Conservation (phyloP, 805 yeast species). For the Saccharomycopsis guyanensis region DNA sequence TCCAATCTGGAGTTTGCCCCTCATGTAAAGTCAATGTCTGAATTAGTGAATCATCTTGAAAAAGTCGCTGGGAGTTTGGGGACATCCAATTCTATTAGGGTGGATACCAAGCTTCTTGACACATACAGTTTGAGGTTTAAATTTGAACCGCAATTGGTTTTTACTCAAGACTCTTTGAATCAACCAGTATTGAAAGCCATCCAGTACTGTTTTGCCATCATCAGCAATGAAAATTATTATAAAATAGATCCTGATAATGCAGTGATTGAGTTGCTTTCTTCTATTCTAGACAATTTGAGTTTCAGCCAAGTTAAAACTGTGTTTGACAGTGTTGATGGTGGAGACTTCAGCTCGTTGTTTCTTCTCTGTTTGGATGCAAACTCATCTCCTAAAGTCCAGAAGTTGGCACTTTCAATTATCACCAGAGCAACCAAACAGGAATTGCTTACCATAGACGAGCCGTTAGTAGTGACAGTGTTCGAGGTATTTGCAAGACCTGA, state of each 20-base stretch:
- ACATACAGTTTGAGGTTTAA: not conserved
- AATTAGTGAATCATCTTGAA: too few species aligned
- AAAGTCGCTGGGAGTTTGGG: too few species aligned
- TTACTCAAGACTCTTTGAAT: not conserved
- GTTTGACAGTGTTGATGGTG: not conserved
- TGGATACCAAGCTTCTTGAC: conserved; percentile 1
- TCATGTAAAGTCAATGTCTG: too few species aligned
- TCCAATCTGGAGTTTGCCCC: too few species aligned
- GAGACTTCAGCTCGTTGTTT: not conserved
- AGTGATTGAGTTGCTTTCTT: conserved; percentile 4
- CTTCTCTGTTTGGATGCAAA: not conserved
- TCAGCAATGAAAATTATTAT: conserved; percentile 1
- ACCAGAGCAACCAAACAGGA: not conserved
- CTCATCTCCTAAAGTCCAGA: conserved; percentile 9
- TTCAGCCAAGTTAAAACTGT: conserved; percentile 2
- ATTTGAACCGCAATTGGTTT: not conserved
- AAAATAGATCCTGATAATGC: conserved; percentile 1
- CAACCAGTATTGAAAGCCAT: too few species aligned
- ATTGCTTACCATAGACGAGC: not conserved
- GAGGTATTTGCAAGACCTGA: not conserved
- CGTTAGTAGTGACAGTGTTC: not conserved
- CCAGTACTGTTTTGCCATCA: conserved; percentile 1
- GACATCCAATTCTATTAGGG: too few species aligned
- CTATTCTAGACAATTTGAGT: conserved; percentile 1
- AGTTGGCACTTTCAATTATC: conserved; percentile 5